Evolutionary conservation across 345 rosid species (phyloP).

Genomic region (Populus nigra): DNA sequence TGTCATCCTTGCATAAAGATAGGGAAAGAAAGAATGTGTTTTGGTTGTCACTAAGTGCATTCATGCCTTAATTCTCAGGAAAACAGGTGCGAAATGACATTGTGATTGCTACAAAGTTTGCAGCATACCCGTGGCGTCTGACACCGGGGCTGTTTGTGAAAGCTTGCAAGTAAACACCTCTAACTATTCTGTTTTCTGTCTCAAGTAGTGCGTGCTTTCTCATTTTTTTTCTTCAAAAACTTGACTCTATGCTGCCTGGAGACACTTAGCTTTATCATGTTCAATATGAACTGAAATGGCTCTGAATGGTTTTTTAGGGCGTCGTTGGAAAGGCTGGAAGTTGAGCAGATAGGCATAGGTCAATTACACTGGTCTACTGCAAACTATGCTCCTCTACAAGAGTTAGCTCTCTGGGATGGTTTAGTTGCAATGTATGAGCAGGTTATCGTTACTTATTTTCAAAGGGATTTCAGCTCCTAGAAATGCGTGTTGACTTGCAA

Average conservation of each 20-base stretch:
- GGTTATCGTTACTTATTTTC: constrained; percentile 44
- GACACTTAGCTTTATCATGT: not conserved
- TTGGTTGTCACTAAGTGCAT: not conserved
- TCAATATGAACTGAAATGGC: not conserved
- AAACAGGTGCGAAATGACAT: constrained; percentile 43
- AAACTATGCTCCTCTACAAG: constrained; percentile 82
- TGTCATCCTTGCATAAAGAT: not conserved
- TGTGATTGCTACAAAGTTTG: constrained; percentile 89
- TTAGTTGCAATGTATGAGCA: constrained; percentile 81
- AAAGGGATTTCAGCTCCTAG: not conserved
- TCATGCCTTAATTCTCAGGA: constrained; percentile 36
- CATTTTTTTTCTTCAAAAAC: not conserved
- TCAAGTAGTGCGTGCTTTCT: not conserved
- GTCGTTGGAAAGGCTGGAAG: constrained; percentile 69
- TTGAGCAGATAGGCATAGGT: constrained; percentile 79
- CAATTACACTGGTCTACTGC: constrained; percentile 96
- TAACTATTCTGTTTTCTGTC: not conserved
- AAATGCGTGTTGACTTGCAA: not conserved
- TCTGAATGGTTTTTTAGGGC: constrained; percentile 42
- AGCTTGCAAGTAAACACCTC: constrained; percentile 68
- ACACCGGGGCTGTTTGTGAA: constrained; percentile 86
- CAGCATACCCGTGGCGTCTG: constrained; percentile 94
- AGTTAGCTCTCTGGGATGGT: constrained; percentile 80
- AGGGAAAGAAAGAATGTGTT: not conserved
- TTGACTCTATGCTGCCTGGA: not conserved